These are phyloP conservation scores for Populus pruinosa DNA, from an alignment of 345 rosid species.

Conservation along the genomic window DNA sequence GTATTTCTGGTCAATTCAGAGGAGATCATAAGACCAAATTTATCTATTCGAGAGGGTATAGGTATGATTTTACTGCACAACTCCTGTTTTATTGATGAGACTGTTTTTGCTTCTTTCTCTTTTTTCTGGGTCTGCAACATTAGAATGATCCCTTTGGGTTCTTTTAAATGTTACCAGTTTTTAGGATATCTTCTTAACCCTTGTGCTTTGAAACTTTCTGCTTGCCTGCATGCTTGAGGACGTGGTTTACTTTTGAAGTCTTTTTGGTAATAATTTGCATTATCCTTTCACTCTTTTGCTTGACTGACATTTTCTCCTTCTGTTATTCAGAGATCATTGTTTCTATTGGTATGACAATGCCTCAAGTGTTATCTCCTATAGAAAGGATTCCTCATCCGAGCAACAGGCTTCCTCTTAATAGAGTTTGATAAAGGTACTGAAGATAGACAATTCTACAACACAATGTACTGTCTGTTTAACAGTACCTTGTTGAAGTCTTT, in stretches of 20 bases:
- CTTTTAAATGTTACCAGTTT: not conserved
- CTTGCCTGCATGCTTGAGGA: not conserved
- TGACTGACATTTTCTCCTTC: not conserved
- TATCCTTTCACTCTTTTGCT: too few species aligned
- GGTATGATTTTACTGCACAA: slow-evolving; percentile 39
- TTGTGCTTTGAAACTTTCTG: too few species aligned
- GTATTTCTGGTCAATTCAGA: slow-evolving; percentile 72
- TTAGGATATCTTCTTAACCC: too few species aligned
- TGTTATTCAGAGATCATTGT: slow-evolving; percentile 68
- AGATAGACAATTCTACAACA: not conserved
- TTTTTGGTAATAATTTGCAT: too few species aligned
- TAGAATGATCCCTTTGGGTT: not conserved
- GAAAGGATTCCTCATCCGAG: slow-evolving; percentile 48
- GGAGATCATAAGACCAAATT: slow-evolving; percentile 77
- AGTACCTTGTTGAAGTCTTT: not conserved
- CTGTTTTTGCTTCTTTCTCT: not conserved
- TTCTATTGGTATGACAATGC: slow-evolving; percentile 91
- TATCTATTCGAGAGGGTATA: slow-evolving; percentile 88
- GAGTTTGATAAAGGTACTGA: slow-evolving; percentile 37
- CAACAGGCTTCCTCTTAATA: slow-evolving; percentile 52
- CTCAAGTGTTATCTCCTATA: slow-evolving; percentile 57
- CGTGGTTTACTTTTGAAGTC: not conserved
- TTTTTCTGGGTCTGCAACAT: not conserved
- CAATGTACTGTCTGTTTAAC: not conserved
- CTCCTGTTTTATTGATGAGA: not conserved